These are phyloP conservation scores for Vaccinium vitisidaea DNA, from an alignment of 148 eudicot genomes.

Conservation along the genomic window DNA sequence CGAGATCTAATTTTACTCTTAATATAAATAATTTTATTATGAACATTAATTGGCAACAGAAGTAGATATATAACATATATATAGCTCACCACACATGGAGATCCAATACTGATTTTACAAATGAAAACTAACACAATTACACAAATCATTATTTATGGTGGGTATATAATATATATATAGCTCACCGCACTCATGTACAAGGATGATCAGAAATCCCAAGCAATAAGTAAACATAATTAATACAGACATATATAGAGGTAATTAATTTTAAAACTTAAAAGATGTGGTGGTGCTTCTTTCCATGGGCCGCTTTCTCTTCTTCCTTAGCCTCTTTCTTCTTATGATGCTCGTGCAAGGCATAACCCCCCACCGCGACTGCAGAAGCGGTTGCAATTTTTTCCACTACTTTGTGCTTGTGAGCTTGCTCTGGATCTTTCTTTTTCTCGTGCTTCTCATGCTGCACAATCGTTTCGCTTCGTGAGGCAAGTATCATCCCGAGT, in stretches of 20 bases:
- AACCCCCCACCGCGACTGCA: constrained; percentile 47
- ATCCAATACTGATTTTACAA: background rate
- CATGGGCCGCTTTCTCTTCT: background rate
- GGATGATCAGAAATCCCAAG: background rate
- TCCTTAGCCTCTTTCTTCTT: constrained; percentile 53
- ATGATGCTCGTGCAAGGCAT: constrained; percentile 51
- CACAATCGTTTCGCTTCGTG: background rate
- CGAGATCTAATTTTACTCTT: too few species aligned
- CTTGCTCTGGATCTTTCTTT: constrained; percentile 60
- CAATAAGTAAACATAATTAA: background rate
- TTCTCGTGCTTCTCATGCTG: constrained; percentile 62
- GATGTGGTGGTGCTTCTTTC: background rate
- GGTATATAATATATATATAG: background rate
- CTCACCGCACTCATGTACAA: background rate
- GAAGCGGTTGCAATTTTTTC: constrained; percentile 47
- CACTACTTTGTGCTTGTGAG: constrained; percentile 51
- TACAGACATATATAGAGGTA: background rate
- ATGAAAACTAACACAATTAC: background rate
- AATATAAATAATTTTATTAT: too few species aligned
- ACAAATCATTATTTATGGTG: background rate
- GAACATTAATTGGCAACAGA: background rate
- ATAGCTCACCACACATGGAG: background rate
- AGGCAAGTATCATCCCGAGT: background rate
- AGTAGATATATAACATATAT: too few species aligned
- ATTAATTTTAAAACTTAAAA: background rate